phyloP scores from a whole-genome alignment of 2,329 filamentous ascomycete species.

The Aureobasidium uvarum region DNA sequence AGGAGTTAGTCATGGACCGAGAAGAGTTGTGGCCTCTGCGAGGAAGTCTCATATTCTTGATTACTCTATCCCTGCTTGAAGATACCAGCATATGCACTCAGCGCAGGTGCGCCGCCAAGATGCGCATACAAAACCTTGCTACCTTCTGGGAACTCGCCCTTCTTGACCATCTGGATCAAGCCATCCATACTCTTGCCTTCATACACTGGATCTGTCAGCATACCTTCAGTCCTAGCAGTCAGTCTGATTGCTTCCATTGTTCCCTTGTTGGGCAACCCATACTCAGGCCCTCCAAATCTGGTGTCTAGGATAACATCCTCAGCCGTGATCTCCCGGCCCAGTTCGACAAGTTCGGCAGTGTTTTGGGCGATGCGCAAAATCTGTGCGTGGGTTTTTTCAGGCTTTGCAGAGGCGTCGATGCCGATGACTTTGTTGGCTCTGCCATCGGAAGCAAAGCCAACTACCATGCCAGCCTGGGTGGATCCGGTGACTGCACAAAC shows the following conservation, averaged over 20 bases:
- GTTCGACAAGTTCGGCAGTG: constrained; percentile 63
- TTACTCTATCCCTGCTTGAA: constrained; percentile 25
- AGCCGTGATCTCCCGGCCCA: constrained; percentile 60
- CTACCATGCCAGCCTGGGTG: constrained; percentile 69
- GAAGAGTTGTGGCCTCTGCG: not conserved
- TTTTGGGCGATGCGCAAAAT: constrained; percentile 64
- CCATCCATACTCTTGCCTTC: constrained; percentile 73
- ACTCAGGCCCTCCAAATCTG: constrained; percentile 64
- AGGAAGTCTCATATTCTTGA: too few species aligned
- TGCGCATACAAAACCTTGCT: constrained; percentile 68
- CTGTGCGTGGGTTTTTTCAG: constrained; percentile 62
- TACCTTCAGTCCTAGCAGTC: constrained; percentile 65
- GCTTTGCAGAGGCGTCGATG: constrained; percentile 63
- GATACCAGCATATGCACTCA: constrained; percentile 59
- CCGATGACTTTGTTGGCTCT: constrained; percentile 59
- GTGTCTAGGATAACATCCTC: constrained; percentile 63
- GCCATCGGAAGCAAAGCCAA: constrained; percentile 60
- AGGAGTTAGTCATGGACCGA: not conserved
- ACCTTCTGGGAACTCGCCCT: constrained; percentile 60
- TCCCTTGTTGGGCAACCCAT: constrained; percentile 64
- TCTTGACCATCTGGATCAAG: constrained; percentile 65
- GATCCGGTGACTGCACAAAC: constrained; percentile 67
- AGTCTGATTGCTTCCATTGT: constrained; percentile 69
- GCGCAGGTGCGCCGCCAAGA: constrained; percentile 65
- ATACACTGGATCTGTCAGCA: constrained; percentile 74